These are phyloP conservation scores for Amanita polypyramis DNA, from an alignment of 768 basidiomycete species.

Conservation along the genomic window DNA sequence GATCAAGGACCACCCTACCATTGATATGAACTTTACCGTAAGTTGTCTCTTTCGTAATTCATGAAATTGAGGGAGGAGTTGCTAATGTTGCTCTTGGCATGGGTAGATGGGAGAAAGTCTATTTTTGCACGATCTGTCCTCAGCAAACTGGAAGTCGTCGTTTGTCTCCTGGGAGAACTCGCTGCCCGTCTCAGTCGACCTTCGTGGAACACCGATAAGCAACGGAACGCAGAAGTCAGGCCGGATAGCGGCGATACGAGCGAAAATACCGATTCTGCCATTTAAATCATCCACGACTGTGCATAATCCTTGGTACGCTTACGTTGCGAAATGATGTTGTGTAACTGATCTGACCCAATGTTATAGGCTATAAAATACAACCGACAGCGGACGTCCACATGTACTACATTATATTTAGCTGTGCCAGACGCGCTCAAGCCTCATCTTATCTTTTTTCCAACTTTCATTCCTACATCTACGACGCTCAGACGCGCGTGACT, in stretches of 20 bases:
- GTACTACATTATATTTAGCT: neutral
- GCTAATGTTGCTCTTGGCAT: no score
- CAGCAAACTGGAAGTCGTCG: conserved; percentile 1
- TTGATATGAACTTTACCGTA: conserved; percentile 3
- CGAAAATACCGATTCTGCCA: neutral
- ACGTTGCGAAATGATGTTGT: neutral
- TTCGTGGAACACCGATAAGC: neutral
- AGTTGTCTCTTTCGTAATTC: neutral
- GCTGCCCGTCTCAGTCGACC: conserved; percentile 1
- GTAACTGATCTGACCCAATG: neutral
- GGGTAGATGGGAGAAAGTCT: neutral
- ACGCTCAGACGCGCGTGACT: neutral
- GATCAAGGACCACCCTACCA: conserved; percentile 2
- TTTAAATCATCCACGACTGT: neutral
- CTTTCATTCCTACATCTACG: neutral
- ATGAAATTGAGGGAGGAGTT: neutral
- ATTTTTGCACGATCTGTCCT: neutral
- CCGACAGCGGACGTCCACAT: no score
- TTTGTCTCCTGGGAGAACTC: conserved; percentile 4
- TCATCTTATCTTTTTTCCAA: neutral
- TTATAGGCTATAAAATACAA: neutral
- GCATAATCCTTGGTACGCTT: conserved; percentile 1
- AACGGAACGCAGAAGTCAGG: neutral
- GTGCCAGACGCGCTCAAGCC: neutral
- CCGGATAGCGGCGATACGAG: neutral